Base-by-base conservation (phyloP, 208 protist genomes). In the Trypanosoma scelopori region DNA sequence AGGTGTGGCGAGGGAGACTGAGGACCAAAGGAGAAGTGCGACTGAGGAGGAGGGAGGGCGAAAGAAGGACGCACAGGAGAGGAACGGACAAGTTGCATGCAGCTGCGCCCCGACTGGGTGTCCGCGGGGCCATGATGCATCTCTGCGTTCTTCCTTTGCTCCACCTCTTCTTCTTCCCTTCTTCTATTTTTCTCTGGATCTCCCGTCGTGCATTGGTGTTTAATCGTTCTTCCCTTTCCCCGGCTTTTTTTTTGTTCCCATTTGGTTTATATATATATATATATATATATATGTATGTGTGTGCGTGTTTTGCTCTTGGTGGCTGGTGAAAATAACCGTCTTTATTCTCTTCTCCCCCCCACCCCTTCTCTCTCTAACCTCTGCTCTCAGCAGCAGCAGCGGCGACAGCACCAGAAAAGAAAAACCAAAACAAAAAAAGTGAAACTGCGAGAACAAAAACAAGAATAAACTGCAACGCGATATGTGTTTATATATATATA, bases 121-220 rank as follows among this genome's bases (percentile, higher is more conserved):
- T 22, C 48, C 48, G 15, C 23, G 48, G 48, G 4, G 48, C 43
- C 43, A 47, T 13, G 43, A 47, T 43, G 7, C 39, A 43, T 47
- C 43, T n/a, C 1, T 47, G 5, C 27, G 12, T 16, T 32, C 23
- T 7, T 39, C 39, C 1, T 37, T 50, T 37, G 12, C 47, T 50
- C 18, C 23, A 45, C 3, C 35, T 55, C 57, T 52, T 55, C 50
- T 42, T 55, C 57, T 55, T 65, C 22, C 20, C 25, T 61, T 49
- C 22, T 22, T 23, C 23, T 70, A 1, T 61, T 23, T 47, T 12
- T 57, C 6, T 58, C 1, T 49, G 43, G n/a, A 3, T 47, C 12
- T 23, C 12, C 16, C 18, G 4, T 47, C n/a, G 12, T 23, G 43
- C 43, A 47, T 16, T 16, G 43, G n/a, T 16, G 6, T 16, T 16